phyloP scores from a whole-genome alignment of 2,329 filamentous ascomycete species.

The Neophaeococcomyces mojaviensis region DNA sequence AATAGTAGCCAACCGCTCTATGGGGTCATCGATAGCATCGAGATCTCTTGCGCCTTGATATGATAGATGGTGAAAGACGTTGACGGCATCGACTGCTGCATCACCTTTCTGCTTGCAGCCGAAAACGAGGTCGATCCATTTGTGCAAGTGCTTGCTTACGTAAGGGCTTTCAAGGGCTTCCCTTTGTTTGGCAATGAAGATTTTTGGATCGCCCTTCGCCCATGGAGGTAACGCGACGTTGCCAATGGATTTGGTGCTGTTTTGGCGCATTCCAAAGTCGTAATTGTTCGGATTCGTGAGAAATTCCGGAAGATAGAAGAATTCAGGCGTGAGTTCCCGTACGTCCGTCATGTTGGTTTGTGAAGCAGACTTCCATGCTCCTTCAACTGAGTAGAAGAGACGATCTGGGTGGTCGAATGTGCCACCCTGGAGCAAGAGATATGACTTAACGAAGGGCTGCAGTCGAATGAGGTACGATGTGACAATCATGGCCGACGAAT shows the following conservation, averaged over 20 bases:
- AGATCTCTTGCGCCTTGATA: constrained; percentile 91
- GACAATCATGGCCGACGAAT: constrained; percentile 98
- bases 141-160: constrained; percentile 79
- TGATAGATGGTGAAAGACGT: constrained; percentile 92
- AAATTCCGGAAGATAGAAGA: constrained; percentile 94
- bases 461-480: constrained; percentile 91
- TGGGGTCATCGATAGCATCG: constrained; percentile 79
- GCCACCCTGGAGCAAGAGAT: constrained; percentile 87
- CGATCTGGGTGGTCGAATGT: constrained; percentile 93
- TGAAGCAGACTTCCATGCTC: constrained; percentile 85
- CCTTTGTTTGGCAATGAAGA: constrained; percentile 93
- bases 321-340: constrained; percentile 88
- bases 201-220: constrained; percentile 92
- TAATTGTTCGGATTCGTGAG: constrained; percentile 89
- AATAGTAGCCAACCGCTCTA: constrained; percentile 80
- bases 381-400: constrained; percentile 86
- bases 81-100: constrained; percentile 80
- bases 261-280: constrained; percentile 84
- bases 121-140: constrained; percentile 95
- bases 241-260: constrained; percentile 70
- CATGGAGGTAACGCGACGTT: constrained; percentile 85
- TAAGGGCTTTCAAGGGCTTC: constrained; percentile 90
- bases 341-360: constrained; percentile 88
- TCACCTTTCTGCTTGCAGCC: constrained; percentile 91
- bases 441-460: constrained; percentile 93